Evolutionary conservation across 306 rosid genomes (phyloP), one percentile per base, ranked within the genome.

Genomic region (Cicer arietinum): DNA sequence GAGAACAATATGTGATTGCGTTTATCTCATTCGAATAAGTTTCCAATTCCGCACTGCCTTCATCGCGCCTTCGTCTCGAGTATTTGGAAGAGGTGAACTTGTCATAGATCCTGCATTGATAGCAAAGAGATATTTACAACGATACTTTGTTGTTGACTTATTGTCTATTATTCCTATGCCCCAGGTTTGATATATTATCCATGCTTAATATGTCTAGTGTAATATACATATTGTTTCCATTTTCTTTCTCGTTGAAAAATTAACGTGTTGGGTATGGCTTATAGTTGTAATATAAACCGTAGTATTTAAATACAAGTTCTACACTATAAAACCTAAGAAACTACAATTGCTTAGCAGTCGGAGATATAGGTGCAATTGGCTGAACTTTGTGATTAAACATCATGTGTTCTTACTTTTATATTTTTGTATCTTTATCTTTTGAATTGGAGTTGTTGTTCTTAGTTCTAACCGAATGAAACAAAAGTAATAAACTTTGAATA

Each of bases 21-120:
- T 91, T 72, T 94, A 88, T 87, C 89, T 91, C 67, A 10, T 94
- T 8, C 91, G 95, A 4, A 89, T 94, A 65, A 83, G 57, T 58
- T 88, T 94, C 5, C 95, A 91, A 57, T 90, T 91, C 70, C 87
- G 96, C 8, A 91, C 98, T 7, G 98, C 98, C 60, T 94, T 65
- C 65, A 89, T 94, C 40, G 96, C 95, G 0, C 98, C 98, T 8
- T 91, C 97, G 0, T 94, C 98, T 41, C 81, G 97, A 56, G 97
- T 94, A 35, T 91, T 94, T 22, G 98, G 98, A 40, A 79, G 98
- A 83, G 98, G 98, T 50, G 98, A 94, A 75, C 98, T 94, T 60
- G 98, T 94, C 40, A 94, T 90, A 37, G 96, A 91, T 81, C 88
- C 97, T 72, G 48, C 81, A 16, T 57, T 91, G 84, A 94, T 91